Evolutionary conservation across 2,329 filamentous ascomycete genomes (phyloP).

Genomic region (Delphinella strobiligena): DNA sequence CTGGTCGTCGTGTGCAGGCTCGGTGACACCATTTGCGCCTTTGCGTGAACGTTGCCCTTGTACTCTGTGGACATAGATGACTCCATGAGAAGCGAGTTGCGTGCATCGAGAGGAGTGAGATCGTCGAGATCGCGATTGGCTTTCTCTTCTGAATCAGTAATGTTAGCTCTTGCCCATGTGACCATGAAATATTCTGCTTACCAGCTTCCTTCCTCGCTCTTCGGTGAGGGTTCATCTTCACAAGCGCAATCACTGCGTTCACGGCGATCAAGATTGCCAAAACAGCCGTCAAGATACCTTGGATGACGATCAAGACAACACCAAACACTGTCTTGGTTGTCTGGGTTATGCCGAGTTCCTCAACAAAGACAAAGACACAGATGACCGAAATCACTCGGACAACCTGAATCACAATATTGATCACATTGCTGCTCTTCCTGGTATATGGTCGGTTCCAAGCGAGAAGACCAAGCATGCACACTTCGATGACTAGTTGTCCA

Average conservation of each 20-base stretch:
- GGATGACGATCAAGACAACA: slow-evolving; percentile 84
- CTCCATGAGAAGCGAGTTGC: slow-evolving; percentile 72
- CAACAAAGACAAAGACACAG: slow-evolving; percentile 86
- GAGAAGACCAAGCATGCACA: slow-evolving; percentile 64
- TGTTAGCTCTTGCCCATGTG: background rate
- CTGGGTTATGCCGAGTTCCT: slow-evolving; percentile 78
- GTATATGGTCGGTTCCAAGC: slow-evolving; percentile 80
- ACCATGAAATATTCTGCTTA: slow-evolving; percentile 36
- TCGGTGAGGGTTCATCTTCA: slow-evolving; percentile 81
- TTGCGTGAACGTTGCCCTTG: slow-evolving; percentile 21
- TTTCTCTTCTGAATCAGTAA: slow-evolving; percentile 48
- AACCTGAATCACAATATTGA: slow-evolving; percentile 85
- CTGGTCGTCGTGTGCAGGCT: slow-evolving; percentile 16
- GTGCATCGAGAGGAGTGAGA: slow-evolving; percentile 75
- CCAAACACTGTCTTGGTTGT: slow-evolving; percentile 92
- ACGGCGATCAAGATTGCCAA: slow-evolving; percentile 79
- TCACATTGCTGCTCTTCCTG: slow-evolving; percentile 75
- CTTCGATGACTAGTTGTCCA: slow-evolving; percentile 71
- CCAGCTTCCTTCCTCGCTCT: slow-evolving; percentile 80
- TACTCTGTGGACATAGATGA: slow-evolving; percentile 31
- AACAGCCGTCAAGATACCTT: slow-evolving; percentile 69
- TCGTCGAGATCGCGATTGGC: slow-evolving; percentile 61
- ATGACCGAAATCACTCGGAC: slow-evolving; percentile 80
- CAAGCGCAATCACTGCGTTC: slow-evolving; percentile 74
- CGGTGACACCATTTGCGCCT: slow-evolving; percentile 18